Percentiles rank a stretch among this genome's conserved stretches.
phyloP scores from a whole-genome alignment of 2,329 filamentous ascomycete genomes.

The Phoma sp. region DNA sequence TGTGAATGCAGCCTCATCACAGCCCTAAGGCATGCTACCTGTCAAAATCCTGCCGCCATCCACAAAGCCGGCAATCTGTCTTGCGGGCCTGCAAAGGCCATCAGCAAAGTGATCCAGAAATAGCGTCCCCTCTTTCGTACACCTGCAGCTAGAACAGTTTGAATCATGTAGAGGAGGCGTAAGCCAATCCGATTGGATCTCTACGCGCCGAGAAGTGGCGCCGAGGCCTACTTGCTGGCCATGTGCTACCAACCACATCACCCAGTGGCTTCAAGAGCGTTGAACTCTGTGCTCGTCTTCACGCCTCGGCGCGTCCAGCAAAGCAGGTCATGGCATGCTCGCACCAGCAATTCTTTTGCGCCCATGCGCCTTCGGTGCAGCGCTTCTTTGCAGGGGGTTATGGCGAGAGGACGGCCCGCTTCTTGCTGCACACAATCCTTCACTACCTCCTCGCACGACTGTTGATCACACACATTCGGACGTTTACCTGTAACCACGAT shows the following conservation, averaged over 20 bases:
- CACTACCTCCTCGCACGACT: constrained; percentile 27
- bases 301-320: constrained; percentile 42
- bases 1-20: constrained; percentile 37
- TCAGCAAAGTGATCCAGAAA: constrained; percentile 29
- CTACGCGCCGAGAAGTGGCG: constrained; percentile 18
- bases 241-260: constrained; percentile 45
- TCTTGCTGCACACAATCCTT: constrained; percentile 27
- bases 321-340: constrained; percentile 29
- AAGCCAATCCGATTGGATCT: constrained; percentile 16
- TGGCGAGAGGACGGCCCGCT: constrained; percentile 28
- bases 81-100: constrained; percentile 5
- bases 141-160: constrained; percentile 29
- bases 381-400: constrained; percentile 31
- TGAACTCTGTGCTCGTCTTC: constrained; percentile 27
- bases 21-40: constrained; percentile 36
- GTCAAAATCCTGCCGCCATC: constrained; percentile 15
- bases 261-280: constrained; percentile 31
- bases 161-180: constrained; percentile 11
- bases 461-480: constrained; percentile 20
- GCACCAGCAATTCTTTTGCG: constrained; percentile 23
- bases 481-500: constrained; percentile 18
- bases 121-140: constrained; percentile 33
- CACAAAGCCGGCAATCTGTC: constrained; percentile 21
- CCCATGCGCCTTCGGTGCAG: constrained; percentile 30
- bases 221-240: constrained; percentile 27